Evolutionary conservation across 805 yeast species (phyloP).

Genomic region (Candida pini): DNA sequence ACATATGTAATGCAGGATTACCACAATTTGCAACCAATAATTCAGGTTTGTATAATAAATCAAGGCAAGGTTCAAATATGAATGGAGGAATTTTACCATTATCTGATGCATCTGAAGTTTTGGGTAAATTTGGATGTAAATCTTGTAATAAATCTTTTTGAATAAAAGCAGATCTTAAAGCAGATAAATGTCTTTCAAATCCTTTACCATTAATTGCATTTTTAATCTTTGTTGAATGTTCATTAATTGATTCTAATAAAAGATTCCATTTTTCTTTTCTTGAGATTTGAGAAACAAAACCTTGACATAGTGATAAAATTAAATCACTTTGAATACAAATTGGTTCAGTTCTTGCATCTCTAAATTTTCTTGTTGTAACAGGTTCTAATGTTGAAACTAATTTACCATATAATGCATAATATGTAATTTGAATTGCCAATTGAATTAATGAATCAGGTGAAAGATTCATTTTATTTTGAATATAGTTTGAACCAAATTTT

Average conservation of each 20-base stretch:
- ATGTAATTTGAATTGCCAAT: constrained; percentile 45
- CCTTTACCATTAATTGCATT: constrained; percentile 59
- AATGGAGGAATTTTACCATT: constrained; percentile 33
- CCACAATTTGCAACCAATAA: constrained; percentile 49
- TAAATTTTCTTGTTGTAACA: constrained; percentile 61
- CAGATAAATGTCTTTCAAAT: constrained; percentile 67
- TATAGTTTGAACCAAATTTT: constrained; percentile 27
- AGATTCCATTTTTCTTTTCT: constrained; percentile 40
- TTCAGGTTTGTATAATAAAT: constrained; percentile 31
- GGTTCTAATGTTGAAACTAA: constrained; percentile 37
- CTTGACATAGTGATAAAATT: constrained; percentile 48
- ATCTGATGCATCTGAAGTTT: constrained; percentile 17
- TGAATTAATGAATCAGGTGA: constrained; percentile 49
- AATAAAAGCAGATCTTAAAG: constrained; percentile 51
- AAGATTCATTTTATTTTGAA: constrained; percentile 35
- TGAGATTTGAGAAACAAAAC: constrained; percentile 53
- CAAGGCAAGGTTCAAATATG: constrained; percentile 37
- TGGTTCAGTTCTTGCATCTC: constrained; percentile 65
- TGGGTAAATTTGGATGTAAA: constrained; percentile 39
- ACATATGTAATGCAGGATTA: constrained; percentile 50
- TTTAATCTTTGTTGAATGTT: constrained; percentile 43
- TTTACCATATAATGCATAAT: constrained; percentile 51
- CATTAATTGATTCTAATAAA: constrained; percentile 46
- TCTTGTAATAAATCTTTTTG: constrained; percentile 41
- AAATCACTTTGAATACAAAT: constrained; percentile 57